Conservation (phyloP, 345 rosid species). For the Orychophragmus violaceus region DNA sequence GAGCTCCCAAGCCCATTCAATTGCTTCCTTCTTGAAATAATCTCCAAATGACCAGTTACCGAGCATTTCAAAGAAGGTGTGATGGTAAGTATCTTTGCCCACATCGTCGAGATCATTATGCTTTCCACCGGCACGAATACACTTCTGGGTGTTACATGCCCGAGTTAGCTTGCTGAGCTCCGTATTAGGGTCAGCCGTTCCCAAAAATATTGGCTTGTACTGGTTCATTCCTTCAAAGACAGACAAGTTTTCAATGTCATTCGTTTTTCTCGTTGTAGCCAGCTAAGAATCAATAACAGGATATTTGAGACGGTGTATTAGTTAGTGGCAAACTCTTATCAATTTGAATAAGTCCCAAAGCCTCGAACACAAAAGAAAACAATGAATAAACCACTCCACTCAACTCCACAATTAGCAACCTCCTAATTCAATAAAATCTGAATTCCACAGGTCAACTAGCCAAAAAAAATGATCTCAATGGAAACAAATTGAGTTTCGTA, state of each 20-base stretch:
- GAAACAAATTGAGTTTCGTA: slow-evolving; percentile 12
- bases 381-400: neutral
- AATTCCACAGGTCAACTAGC: neutral
- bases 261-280: neutral
- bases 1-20: slow-evolving; percentile 98
- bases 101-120: slow-evolving; percentile 98
- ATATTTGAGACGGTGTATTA: neutral
- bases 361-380: neutral
- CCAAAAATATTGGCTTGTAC: slow-evolving; percentile 85
- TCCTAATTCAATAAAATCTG: neutral
- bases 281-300: neutral
- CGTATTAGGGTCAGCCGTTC: slow-evolving; percentile 81
- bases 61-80: slow-evolving; percentile 98
- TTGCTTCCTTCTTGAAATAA: slow-evolving; percentile 92
- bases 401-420: neutral
- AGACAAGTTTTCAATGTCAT: neutral
- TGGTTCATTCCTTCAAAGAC: slow-evolving; percentile 81
- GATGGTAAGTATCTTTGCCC: slow-evolving; percentile 97
- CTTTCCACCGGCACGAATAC: slow-evolving; percentile 97
- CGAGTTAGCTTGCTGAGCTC: slow-evolving; percentile 65
- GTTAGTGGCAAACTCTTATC: neutral
- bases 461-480: neutral
- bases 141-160: slow-evolving; percentile 92
- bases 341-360: neutral
- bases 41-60: slow-evolving; percentile 99